phyloP scores from a whole-genome alignment of 2,329 filamentous ascomycete species.

The Cercospora sesami region DNA sequence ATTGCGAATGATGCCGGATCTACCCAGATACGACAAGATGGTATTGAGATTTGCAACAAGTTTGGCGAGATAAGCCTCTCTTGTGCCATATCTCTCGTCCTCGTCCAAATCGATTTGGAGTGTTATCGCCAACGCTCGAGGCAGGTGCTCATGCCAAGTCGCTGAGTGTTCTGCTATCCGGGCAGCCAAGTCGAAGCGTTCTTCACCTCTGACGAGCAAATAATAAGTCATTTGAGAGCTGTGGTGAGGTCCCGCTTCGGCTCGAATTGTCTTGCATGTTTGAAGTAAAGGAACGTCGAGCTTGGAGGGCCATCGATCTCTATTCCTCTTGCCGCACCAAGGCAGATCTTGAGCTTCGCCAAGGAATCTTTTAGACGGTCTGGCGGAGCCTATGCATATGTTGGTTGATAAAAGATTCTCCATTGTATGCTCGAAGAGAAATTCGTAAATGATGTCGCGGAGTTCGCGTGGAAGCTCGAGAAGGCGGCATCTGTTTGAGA shows the following conservation, averaged over 20 bases:
- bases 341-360: background rate
- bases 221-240: background rate
- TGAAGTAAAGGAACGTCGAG: background rate
- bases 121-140: background rate
- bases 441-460: background rate
- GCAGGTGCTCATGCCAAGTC: background rate
- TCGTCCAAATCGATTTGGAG: background rate
- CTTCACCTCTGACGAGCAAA: background rate
- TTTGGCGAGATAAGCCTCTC: background rate
- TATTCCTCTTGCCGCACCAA: background rate
- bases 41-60: background rate
- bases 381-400: background rate
- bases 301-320: background rate
- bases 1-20: background rate
- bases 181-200: background rate
- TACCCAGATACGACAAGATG: background rate
- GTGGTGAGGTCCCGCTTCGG: background rate
- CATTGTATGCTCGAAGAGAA: background rate
- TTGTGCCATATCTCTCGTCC: background rate
- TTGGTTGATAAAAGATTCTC: background rate
- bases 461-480: background rate
- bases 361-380: background rate
- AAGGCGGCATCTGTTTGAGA: background rate
- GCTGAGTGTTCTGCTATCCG: background rate
- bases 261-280: background rate